Evolutionary conservation across 2,329 filamentous ascomycete species (phyloP).

Genomic region (Penicillium sp.): DNA sequence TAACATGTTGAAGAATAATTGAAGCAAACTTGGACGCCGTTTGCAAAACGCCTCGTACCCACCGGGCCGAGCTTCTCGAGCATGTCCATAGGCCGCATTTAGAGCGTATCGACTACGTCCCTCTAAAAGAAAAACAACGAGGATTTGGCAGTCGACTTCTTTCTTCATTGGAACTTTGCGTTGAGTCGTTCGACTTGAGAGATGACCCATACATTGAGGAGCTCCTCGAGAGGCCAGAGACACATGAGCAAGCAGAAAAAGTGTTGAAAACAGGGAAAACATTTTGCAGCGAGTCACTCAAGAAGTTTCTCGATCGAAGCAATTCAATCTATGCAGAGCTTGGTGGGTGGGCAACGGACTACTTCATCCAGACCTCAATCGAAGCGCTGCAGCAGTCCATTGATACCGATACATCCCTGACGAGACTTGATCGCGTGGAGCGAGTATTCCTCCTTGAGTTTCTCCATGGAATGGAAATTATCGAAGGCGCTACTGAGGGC

Average conservation of each 20-base stretch:
- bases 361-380: constrained; percentile 58
- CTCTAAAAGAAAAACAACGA: background rate
- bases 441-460: constrained; percentile 52
- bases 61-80: constrained; percentile 67
- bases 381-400: constrained; percentile 28
- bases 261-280: constrained; percentile 34
- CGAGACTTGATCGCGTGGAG: constrained; percentile 53
- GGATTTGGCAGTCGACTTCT: constrained; percentile 34
- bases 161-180: constrained; percentile 43
- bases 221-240: constrained; percentile 45
- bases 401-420: constrained; percentile 31
- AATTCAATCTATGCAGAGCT: constrained; percentile 55
- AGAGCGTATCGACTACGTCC: constrained; percentile 23
- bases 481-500: constrained; percentile 14
- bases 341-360: constrained; percentile 67
- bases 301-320: constrained; percentile 52
- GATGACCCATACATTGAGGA: constrained; percentile 60
- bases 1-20: constrained; percentile 45
- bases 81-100: constrained; percentile 64
- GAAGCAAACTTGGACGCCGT: constrained; percentile 69
- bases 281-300: constrained; percentile 54
- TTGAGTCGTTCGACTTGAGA: constrained; percentile 52
- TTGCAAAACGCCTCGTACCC: constrained; percentile 65
- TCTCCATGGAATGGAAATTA: constrained; percentile 23
- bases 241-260: constrained; percentile 25